A percentile compares a stretch with the other conserved stretches of the same genome.
Conservation (phyloP, 1,284 basidiomycete species). For the Bondarzewia mesenterica region DNA sequence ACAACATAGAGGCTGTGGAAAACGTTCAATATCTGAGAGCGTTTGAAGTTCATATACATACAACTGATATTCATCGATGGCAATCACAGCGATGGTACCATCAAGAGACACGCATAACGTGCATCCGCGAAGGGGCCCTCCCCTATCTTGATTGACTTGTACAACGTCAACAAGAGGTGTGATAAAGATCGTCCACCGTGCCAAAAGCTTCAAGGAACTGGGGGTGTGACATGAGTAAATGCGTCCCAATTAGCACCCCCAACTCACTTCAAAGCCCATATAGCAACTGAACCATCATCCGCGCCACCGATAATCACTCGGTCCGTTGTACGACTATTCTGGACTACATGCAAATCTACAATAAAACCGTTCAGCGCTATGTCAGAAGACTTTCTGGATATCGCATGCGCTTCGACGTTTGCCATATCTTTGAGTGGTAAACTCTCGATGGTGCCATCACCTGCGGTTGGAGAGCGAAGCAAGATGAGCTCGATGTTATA, state of each 20-base stretch:
- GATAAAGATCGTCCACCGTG: conserved; percentile 64
- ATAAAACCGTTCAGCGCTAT: conserved; percentile 40
- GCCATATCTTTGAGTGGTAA: conserved; percentile 31
- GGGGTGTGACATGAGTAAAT: conserved; percentile 3
- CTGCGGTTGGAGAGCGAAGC: conserved; percentile 25
- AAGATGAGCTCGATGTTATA: conserved; percentile 2
- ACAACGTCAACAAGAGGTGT: conserved; percentile 54
- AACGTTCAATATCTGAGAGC: conserved; percentile 51
- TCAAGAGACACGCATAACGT: conserved; percentile 70
- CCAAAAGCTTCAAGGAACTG: conserved; percentile 56
- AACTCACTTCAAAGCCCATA: conserved; percentile 60
- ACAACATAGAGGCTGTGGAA: conserved; percentile 41
- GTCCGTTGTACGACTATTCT: conserved; percentile 48
- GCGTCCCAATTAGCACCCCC: neutral
- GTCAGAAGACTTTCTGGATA: conserved; percentile 31
- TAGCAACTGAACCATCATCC: conserved; percentile 65
- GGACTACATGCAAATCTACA: conserved; percentile 41
- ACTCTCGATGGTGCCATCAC: conserved; percentile 45
- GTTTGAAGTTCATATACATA: conserved; percentile 29
- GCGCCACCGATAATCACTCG: conserved; percentile 60
- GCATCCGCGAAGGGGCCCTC: conserved; percentile 60
- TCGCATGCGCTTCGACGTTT: conserved; percentile 17
- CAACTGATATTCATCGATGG: conserved; percentile 73
- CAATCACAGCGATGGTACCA: conserved; percentile 77
- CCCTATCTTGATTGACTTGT: conserved; percentile 47